A percentile compares a stretch with the other conserved stretches of the same genome.
phyloP scores from a whole-genome alignment of 371 early-diverging fungal species.

The Syncephalastrum racemosum region DNA sequence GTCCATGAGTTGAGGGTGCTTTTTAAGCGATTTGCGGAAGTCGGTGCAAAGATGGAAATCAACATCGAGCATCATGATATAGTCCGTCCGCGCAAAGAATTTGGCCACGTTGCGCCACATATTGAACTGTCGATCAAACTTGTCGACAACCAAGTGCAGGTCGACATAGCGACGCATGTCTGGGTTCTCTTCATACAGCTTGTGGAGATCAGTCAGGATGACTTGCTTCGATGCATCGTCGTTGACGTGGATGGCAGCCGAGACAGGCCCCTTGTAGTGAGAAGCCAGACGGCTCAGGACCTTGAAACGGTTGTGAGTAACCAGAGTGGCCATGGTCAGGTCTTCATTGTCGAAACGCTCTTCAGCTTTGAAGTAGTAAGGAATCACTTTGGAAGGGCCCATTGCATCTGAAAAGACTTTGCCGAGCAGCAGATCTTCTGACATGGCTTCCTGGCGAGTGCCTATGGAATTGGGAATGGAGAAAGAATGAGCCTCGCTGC shows the following conservation, averaged over 20 bases:
- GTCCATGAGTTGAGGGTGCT: slow-evolving; percentile 42
- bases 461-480: not conserved
- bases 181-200: slow-evolving; percentile 48
- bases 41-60: slow-evolving; percentile 65
- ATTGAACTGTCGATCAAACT: slow-evolving; percentile 63
- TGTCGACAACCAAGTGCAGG: slow-evolving; percentile 59
- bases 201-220: slow-evolving; percentile 47
- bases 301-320: slow-evolving; percentile 54
- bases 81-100: slow-evolving; percentile 59
- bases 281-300: slow-evolving; percentile 50
- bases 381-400: slow-evolving; percentile 61
- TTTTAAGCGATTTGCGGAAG: slow-evolving; percentile 44
- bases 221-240: slow-evolving; percentile 52
- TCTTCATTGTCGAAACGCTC: slow-evolving; percentile 48
- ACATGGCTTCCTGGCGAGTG: slow-evolving; percentile 16
- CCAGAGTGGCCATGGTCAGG: slow-evolving; percentile 58
- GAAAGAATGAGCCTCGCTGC: not conserved
- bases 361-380: slow-evolving; percentile 55
- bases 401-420: slow-evolving; percentile 61
- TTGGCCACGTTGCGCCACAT: slow-evolving; percentile 70
- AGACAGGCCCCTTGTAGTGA: slow-evolving; percentile 58
- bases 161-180: slow-evolving; percentile 56
- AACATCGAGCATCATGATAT: slow-evolving; percentile 61
- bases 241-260: slow-evolving; percentile 64
- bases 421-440: slow-evolving; percentile 51